phyloP scores from a whole-genome alignment of 202 grass and related monocot genomes.

The Setaria italica region DNA sequence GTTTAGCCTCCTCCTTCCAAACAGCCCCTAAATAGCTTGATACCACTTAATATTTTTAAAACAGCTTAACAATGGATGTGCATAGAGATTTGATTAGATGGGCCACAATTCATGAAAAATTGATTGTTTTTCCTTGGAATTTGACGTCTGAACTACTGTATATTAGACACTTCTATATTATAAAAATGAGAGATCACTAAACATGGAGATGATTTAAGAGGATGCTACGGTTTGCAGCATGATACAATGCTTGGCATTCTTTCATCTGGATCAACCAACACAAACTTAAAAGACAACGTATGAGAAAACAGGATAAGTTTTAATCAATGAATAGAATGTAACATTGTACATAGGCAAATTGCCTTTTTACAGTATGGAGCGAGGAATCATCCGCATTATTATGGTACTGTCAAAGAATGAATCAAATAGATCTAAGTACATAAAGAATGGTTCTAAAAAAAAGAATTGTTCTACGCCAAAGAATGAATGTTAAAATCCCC shows the following conservation, averaged over 20 bases:
- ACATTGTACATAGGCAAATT: conserved; percentile 30
- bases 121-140: not conserved
- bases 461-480: conserved; percentile 21
- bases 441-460: conserved; percentile 44
- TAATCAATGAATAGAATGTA: conserved; percentile 23
- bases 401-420: conserved; percentile 45
- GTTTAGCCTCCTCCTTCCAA: too few relatives aligned
- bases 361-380: not conserved
- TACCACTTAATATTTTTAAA: too few relatives aligned
- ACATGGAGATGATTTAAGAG: not conserved
- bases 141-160: not conserved
- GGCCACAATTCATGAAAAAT: not conserved
- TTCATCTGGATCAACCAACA: not conserved
- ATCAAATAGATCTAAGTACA: conserved; percentile 53
- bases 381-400: conserved; percentile 39
- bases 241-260: not conserved
- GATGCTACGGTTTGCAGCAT: not conserved
- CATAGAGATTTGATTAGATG: too few relatives aligned
- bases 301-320: not conserved
- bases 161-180: not conserved
- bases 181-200: not conserved
- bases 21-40: too few relatives aligned
- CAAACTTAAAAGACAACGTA: not conserved
- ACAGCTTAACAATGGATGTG: not conserved
- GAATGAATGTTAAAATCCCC: conserved; percentile 22